These are phyloP conservation scores for Pythium insidiosum DNA, from an alignment of 352 stramenopile species.

Conservation along the genomic window DNA sequence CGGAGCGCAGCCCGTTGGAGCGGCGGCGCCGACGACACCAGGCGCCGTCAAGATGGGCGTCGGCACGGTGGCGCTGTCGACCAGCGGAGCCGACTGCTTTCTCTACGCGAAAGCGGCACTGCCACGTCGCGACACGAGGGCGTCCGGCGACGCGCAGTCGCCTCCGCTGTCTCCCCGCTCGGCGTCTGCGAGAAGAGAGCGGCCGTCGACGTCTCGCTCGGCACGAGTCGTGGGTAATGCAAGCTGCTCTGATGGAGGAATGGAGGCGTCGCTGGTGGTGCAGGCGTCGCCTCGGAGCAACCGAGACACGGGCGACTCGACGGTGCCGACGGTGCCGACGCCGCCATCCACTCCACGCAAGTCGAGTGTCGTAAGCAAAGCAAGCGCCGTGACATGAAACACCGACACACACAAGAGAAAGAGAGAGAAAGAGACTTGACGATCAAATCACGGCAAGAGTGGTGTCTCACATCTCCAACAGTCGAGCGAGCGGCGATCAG, in stretches of 20 bases:
- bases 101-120: conserved; percentile 36
- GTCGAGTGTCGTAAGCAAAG: too few relatives aligned
- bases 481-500: too few relatives aligned
- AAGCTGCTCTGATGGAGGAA: neutral
- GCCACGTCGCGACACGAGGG: conserved; percentile 7
- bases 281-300: too few relatives aligned
- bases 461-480: too few relatives aligned
- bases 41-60: conserved; percentile 11
- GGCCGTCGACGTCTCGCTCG: neutral
- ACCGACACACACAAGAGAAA: too few relatives aligned
- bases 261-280: too few relatives aligned
- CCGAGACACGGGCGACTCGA: too few relatives aligned
- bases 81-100: conserved; percentile 24
- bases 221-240: neutral
- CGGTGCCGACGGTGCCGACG: too few relatives aligned
- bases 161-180: neutral
- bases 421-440: too few relatives aligned
- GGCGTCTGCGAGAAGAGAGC: neutral
- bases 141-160: neutral
- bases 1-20: neutral
- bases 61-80: conserved; percentile 4
- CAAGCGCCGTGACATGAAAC: too few relatives aligned
- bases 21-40: neutral
- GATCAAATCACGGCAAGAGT: too few relatives aligned
- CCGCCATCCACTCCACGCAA: too few relatives aligned